Conservation (phyloP, 2,329 filamentous ascomycete species). For the Neurospora crassa region DNA sequence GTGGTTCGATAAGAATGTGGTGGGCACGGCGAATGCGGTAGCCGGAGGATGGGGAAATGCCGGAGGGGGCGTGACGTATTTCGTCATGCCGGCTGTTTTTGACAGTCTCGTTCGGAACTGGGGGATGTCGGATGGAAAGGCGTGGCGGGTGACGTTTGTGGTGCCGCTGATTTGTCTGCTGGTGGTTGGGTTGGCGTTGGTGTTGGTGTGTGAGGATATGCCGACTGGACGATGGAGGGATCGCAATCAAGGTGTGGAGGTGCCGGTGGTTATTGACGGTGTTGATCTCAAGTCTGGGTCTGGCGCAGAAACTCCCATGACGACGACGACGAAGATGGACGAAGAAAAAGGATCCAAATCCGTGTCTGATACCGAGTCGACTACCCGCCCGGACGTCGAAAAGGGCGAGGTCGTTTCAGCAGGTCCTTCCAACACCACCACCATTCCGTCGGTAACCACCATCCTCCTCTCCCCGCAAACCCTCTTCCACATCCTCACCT, state of each 20-base stretch:
- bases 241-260: background rate
- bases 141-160: slow-evolving; percentile 78
- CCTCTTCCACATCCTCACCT: slow-evolving; percentile 44
- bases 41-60: slow-evolving; percentile 80
- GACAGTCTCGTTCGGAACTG: slow-evolving; percentile 29
- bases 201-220: slow-evolving; percentile 69
- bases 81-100: slow-evolving; percentile 85
- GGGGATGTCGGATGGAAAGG: slow-evolving; percentile 25
- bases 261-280: background rate
- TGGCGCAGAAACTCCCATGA: background rate
- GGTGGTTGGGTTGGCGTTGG: slow-evolving; percentile 52
- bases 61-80: slow-evolving; percentile 86
- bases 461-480: slow-evolving; percentile 40
- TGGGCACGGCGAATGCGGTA: slow-evolving; percentile 80
- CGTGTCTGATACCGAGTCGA: background rate
- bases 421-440: background rate
- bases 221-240: slow-evolving; percentile 40
- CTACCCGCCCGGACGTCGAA: background rate
- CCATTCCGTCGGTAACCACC: background rate
- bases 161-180: slow-evolving; percentile 73
- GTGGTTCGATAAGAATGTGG: slow-evolving; percentile 88
- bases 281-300: background rate
- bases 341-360: background rate
- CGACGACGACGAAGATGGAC: background rate
- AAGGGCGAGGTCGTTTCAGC: background rate